Evolutionary conservation across 202 grass and related monocot species (phyloP).

Genomic region (Elaeis oleifera): DNA sequence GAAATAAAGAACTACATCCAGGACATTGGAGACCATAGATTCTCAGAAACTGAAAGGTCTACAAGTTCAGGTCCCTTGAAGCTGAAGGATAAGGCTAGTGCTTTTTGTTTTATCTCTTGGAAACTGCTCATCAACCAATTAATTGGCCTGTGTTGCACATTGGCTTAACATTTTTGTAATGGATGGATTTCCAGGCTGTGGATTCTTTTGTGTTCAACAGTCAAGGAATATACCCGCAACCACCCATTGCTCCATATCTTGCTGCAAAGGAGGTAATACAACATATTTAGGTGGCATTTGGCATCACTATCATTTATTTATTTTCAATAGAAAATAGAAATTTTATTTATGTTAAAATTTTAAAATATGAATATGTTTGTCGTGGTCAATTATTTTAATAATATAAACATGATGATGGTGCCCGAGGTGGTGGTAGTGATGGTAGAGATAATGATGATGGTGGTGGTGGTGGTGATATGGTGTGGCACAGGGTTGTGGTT

Average conservation of each 20-base stretch:
- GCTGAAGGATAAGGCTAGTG: slow-evolving; percentile 42
- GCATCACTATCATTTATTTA: no score
- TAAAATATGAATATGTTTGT: no score
- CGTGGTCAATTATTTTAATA: no score
- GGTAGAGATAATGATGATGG: no score
- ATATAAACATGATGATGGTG: no score
- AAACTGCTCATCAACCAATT: neutral
- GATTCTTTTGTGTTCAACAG: slow-evolving; percentile 36
- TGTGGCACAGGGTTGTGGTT: no score
- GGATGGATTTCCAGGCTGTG: slow-evolving; percentile 12
- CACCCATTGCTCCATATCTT: slow-evolving; percentile 39
- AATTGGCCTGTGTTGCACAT: neutral
- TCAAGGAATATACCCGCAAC: slow-evolving; percentile 58
- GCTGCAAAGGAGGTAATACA: slow-evolving; percentile 52
- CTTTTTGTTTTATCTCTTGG: slow-evolving; percentile 2
- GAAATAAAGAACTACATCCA: slow-evolving; percentile 61
- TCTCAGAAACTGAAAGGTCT: slow-evolving; percentile 37
- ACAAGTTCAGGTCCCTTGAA: slow-evolving; percentile 39
- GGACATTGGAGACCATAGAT: slow-evolving; percentile 51
- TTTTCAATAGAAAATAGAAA: no score
- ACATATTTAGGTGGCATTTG: neutral
- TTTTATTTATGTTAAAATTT: no score
- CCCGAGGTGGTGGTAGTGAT: no score
- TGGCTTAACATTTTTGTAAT: neutral
- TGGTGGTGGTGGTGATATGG: no score